Conservation (phyloP, 2,329 filamentous ascomycete species). For the Aspergillus versicolor region DNA sequence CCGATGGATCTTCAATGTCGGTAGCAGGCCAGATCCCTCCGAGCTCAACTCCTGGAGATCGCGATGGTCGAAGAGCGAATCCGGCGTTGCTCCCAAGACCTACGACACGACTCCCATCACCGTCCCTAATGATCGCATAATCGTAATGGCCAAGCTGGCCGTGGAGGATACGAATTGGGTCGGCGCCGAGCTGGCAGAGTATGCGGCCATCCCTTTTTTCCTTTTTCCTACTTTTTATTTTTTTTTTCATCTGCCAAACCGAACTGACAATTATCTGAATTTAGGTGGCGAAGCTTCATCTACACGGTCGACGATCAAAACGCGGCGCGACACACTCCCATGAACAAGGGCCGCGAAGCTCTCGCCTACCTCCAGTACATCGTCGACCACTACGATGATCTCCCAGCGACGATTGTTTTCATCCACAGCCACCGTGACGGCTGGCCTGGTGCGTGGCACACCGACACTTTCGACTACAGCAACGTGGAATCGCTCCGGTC, state of each 20-base stretch:
- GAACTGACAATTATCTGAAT: neutral
- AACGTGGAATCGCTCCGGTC: slow-evolving; percentile 51
- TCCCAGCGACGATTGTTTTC: slow-evolving; percentile 56
- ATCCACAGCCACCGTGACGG: slow-evolving; percentile 56
- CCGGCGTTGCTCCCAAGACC: slow-evolving; percentile 9
- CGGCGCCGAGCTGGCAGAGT: slow-evolving; percentile 43
- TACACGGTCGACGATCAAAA: slow-evolving; percentile 43
- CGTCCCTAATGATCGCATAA: slow-evolving; percentile 38
- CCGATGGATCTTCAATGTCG: slow-evolving; percentile 28
- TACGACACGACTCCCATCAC: slow-evolving; percentile 31
- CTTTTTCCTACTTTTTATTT: neutral
- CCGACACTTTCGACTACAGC: slow-evolving; percentile 56
- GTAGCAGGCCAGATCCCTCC: slow-evolving; percentile 6
- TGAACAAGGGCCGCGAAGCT: slow-evolving; percentile 47
- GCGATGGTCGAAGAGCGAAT: slow-evolving; percentile 8
- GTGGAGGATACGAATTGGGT: slow-evolving; percentile 50
- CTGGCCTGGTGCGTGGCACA: slow-evolving; percentile 53
- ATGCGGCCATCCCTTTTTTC: neutral
- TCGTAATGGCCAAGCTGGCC: slow-evolving; percentile 45
- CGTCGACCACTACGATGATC: slow-evolving; percentile 45
- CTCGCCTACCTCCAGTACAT: slow-evolving; percentile 49
- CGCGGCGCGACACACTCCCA: slow-evolving; percentile 30
- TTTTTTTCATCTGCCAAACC: neutral
- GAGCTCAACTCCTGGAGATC: slow-evolving; percentile 4
- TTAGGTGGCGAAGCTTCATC: slow-evolving; percentile 47